Conservation (phyloP, 2,329 filamentous ascomycete species). For the Ceratocystis eucalypticola region DNA sequence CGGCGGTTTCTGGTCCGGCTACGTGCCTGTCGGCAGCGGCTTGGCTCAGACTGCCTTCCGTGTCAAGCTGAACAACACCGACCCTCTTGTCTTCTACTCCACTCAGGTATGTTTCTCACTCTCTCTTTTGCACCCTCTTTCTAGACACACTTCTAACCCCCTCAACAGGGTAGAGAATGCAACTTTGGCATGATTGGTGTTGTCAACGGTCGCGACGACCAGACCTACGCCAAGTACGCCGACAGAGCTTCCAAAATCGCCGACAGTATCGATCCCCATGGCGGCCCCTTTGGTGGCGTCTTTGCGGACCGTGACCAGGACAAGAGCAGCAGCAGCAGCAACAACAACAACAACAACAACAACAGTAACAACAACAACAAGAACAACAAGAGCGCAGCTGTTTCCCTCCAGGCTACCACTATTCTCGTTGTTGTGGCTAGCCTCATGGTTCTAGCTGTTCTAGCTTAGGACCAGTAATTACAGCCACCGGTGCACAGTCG, state of each 20-base stretch:
- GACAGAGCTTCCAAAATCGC: not conserved
- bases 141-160: not conserved
- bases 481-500: too few species aligned
- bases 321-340: slow-evolving; percentile 4
- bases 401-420: not conserved
- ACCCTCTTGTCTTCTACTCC: slow-evolving; percentile 26
- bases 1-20: slow-evolving; percentile 34
- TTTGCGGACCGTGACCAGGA: slow-evolving; percentile 10
- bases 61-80: slow-evolving; percentile 24
- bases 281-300: slow-evolving; percentile 11
- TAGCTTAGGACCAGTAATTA: not conserved
- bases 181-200: slow-evolving; percentile 26
- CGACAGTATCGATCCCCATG: not conserved
- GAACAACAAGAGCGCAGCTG: not conserved
- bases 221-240: slow-evolving; percentile 21
- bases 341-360: not conserved
- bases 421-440: not conserved
- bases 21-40: slow-evolving; percentile 22
- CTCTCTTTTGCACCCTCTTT: not conserved
- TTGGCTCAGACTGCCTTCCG: slow-evolving; percentile 22
- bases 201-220: slow-evolving; percentile 23
- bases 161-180: slow-evolving; percentile 22
- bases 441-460: not conserved
- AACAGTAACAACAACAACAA: not conserved
- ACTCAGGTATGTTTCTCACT: slow-evolving; percentile 13